phyloP scores from a whole-genome alignment of 1,284 basidiomycete species.

The Microbotryum lychnidis-dioicae region DNA sequence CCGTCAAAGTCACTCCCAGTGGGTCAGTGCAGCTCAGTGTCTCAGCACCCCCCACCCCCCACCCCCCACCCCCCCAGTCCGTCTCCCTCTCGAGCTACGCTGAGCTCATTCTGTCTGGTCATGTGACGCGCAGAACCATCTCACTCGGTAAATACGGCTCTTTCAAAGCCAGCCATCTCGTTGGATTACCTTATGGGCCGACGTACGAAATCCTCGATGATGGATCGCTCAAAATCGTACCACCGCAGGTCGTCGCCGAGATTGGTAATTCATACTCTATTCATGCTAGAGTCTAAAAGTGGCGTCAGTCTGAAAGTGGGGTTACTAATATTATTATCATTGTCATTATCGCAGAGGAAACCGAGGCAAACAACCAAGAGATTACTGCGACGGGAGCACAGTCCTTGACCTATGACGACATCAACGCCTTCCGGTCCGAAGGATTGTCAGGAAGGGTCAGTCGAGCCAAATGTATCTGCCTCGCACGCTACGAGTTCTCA shows the following conservation, averaged over 20 bases:
- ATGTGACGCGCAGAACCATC: conserved; percentile 47
- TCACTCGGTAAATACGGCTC: conserved; percentile 64
- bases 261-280: conserved; percentile 14
- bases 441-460: conserved; percentile 64
- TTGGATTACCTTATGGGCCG: conserved; percentile 64
- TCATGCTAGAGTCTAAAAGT: no score
- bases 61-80: no score
- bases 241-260: conserved; percentile 19
- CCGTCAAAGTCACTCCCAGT: conserved; percentile 51
- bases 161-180: conserved; percentile 59
- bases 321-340: no score
- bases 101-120: background rate
- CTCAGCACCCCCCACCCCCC: no score
- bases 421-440: conserved; percentile 65
- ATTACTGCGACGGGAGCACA: conserved; percentile 66
- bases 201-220: conserved; percentile 58
- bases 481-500: no score
- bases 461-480: background rate
- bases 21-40: conserved; percentile 33
- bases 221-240: conserved; percentile 7
- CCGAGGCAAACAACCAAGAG: conserved; percentile 75
- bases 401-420: conserved; percentile 69
- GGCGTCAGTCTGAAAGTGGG: background rate
- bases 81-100: background rate
- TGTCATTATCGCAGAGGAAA: conserved; percentile 56